Evolutionary conservation across 805 yeast species (phyloP).

Genomic region (Starmera pachycereana): DNA sequence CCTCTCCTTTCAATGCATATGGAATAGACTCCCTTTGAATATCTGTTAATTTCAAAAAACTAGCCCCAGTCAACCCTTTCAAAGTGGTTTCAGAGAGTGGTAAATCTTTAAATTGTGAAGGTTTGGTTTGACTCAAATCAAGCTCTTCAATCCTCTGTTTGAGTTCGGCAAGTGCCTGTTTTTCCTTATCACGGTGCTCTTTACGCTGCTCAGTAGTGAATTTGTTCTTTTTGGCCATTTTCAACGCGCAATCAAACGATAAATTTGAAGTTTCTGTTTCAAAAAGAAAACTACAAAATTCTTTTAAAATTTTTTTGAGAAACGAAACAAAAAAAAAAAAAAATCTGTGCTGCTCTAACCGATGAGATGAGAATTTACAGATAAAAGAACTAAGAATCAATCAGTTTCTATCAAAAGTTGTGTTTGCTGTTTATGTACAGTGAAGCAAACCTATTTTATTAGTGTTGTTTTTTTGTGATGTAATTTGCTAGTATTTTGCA

Average conservation of each 20-base stretch:
- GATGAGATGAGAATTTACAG: too few species aligned
- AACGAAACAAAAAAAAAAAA: too few species aligned
- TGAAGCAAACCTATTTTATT: too few species aligned
- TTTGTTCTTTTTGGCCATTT: conserved; percentile 28
- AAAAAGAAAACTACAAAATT: too few species aligned
- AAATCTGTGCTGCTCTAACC: too few species aligned
- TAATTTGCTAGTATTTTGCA: neutral
- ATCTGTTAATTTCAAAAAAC: conserved; percentile 72
- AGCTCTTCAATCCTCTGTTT: conserved; percentile 42
- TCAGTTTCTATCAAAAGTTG: too few species aligned
- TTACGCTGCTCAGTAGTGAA: conserved; percentile 27
- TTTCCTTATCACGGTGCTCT: conserved; percentile 25
- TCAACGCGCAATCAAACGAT: too few species aligned
- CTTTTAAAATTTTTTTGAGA: too few species aligned
- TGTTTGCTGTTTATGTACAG: too few species aligned
- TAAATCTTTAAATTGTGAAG: conserved; percentile 59
- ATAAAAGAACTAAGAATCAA: too few species aligned
- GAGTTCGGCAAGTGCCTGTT: conserved; percentile 29
- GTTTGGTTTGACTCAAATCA: conserved; percentile 30
- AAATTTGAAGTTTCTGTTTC: too few species aligned
- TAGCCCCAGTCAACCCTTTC: conserved; percentile 68
- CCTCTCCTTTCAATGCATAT: conserved; percentile 67
- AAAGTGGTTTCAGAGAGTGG: conserved; percentile 60
- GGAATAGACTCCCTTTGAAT: conserved; percentile 79
- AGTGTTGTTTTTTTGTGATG: too few species aligned